phyloP scores from a whole-genome alignment of 805 yeast genomes.

The Kazachstania africana region DNA sequence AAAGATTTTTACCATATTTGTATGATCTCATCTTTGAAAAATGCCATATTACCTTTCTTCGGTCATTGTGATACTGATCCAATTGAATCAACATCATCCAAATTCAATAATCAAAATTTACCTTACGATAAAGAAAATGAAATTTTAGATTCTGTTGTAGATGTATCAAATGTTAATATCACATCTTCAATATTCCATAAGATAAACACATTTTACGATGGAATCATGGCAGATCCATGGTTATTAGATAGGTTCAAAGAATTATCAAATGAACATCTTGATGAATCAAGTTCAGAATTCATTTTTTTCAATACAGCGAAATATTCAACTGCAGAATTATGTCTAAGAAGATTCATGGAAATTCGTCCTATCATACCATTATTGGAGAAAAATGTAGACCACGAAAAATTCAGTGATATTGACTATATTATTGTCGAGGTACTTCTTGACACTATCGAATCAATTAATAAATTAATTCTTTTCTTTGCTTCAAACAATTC shows the following conservation, averaged over 20 bases:
- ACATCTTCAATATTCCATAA: conserved; percentile 7
- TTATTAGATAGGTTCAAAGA: conserved; percentile 7
- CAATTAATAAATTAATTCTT: conserved; percentile 6
- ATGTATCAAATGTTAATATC: conserved; percentile 4
- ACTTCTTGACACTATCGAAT: conserved; percentile 3
- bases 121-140: not conserved
- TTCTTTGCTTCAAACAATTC: conserved; percentile 5
- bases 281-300: not conserved
- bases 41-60: conserved; percentile 7
- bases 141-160: conserved; percentile 5
- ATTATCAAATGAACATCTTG: not conserved
- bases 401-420: not conserved
- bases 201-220: conserved; percentile 7
- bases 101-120: no score
- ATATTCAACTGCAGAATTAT: conserved; percentile 9
- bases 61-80: conserved; percentile 4
- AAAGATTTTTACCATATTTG: conserved; percentile 8
- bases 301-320: conserved; percentile 4
- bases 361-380: conserved; percentile 4
- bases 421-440: conserved; percentile 5
- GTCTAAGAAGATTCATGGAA: conserved; percentile 4
- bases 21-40: conserved; percentile 3
- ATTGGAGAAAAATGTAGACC: not conserved
- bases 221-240: conserved; percentile 8
- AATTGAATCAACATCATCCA: no score